Evolutionary conservation across 176 grass and related monocot species (phyloP).

Genomic region (Leersia perrieri): DNA sequence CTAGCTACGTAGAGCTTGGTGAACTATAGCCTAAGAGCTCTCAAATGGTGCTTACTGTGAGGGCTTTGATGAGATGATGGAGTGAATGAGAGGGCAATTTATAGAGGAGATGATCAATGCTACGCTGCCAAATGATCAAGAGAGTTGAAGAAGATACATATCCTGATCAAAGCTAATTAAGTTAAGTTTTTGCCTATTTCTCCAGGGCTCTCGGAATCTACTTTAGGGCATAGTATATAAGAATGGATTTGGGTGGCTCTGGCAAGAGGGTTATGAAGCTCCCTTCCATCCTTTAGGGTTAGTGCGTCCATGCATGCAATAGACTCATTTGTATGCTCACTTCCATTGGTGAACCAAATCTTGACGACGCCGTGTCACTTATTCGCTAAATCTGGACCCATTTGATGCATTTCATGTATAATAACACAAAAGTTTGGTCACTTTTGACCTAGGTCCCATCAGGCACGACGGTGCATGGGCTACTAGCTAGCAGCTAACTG

Average conservation of each 20-base stretch:
- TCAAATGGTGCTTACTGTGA: constrained; percentile 34
- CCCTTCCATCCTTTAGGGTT: constrained; percentile 33
- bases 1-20: not conserved
- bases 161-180: not conserved
- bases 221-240: constrained; percentile 32
- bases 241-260: constrained; percentile 34
- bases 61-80: constrained; percentile 17
- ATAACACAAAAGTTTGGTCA: constrained; percentile 26
- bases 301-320: not conserved
- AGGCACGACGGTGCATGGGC: constrained; percentile 12
- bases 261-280: constrained; percentile 36
- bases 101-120: constrained; percentile 27
- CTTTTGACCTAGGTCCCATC: constrained; percentile 58
- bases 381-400: constrained; percentile 55
- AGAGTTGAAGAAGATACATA: not conserved
- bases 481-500: not conserved
- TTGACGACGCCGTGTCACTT: constrained; percentile 13
- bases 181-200: not conserved
- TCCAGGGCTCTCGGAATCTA: constrained; percentile 43
- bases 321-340: constrained; percentile 21
- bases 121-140: constrained; percentile 8
- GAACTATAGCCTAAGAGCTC: not conserved
- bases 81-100: constrained; percentile 33
- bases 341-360: constrained; percentile 55
- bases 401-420: constrained; percentile 1